Evolutionary conservation across 306 rosid genomes (phyloP).

Genomic region (Pueraria montana): DNA sequence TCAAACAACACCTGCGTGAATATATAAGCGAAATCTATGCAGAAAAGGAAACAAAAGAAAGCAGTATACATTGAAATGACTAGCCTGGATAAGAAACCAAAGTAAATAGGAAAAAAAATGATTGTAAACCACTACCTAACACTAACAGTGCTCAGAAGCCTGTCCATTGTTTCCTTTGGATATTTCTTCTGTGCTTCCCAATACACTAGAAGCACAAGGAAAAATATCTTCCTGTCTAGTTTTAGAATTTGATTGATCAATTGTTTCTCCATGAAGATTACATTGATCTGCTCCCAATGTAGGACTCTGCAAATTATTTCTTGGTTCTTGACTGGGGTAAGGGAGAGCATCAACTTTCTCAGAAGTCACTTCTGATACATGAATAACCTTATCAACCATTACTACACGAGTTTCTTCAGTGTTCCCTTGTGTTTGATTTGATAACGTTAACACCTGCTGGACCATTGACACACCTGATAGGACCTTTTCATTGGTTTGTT

Average conservation of each 20-base stretch:
- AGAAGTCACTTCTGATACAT: slow-evolving; percentile 69
- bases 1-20: slow-evolving; percentile 46
- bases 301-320: slow-evolving; percentile 43
- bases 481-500: slow-evolving; percentile 40
- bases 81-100: slow-evolving; percentile 27
- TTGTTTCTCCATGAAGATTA: slow-evolving; percentile 35
- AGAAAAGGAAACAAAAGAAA: slow-evolving; percentile 35
- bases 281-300: slow-evolving; percentile 38
- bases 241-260: slow-evolving; percentile 54
- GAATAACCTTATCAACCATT: slow-evolving; percentile 71
- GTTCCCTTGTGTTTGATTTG: slow-evolving; percentile 58
- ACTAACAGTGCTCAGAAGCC: slow-evolving; percentile 52
- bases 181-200: slow-evolving; percentile 49
- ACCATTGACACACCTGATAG: slow-evolving; percentile 51
- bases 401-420: slow-evolving; percentile 62
- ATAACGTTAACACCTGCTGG: slow-evolving; percentile 53
- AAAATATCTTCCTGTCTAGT: slow-evolving; percentile 51
- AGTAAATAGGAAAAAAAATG: neutral
- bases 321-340: slow-evolving; percentile 42
- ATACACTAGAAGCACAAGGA: slow-evolving; percentile 48
- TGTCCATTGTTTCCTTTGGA: slow-evolving; percentile 50
- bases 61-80: slow-evolving; percentile 11
- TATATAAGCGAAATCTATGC: neutral
- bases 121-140: slow-evolving; percentile 54
- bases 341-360: slow-evolving; percentile 56